Base-by-base conservation (phyloP, 352 stramenopile species). In the Phytophthora meadii region DNA sequence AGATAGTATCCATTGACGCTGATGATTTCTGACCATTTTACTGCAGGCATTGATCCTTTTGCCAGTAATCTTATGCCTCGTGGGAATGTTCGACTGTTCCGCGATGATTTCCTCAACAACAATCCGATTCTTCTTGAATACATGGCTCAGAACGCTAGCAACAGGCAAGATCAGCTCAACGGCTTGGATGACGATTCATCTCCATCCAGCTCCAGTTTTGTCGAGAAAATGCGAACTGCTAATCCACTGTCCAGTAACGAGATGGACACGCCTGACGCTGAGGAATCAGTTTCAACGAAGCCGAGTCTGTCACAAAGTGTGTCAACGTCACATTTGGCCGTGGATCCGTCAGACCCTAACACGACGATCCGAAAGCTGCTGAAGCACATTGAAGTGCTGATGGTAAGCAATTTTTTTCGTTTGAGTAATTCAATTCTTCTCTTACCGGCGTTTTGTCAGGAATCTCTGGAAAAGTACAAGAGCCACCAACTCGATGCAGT, bases 71-170 rank as follows among this genome's bases (percentile, higher is more conserved):
- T 84, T 41, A 93, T 93, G 84, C 82, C 82, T 3, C 81, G 77
- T 19, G 87, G 87, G 36, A 89, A 91, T 32, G 87, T 93, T 15
- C 87, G 86, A 7, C 70, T 95, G 39, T 95, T 95, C 51, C 87
- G 84, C 14, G 87, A 95, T 60, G 84, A 95, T 39, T 95, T 92
- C 36, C 65, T 95, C 48, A 95, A 95, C 57, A 95, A 89, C 59
- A 78, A 93, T 48, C 74, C 87, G 1, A 95, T 95, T 46, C 39
- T 95, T 48, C 68, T 95, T 28, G 87, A 93, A 61, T 95, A 95
- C 65, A 72, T 95, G 39, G 83, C 76, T 8, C 67, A 90, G 34
- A 76, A 81, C 34, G 57, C 70, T 30, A 66, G 78, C 37, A 49
- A 54, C 32, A 22, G 53, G 65, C 2, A 37, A 56, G 1, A 53